phyloP scores from a whole-genome alignment of 1,139 yeast genomes.

The Kodamaea ohmeri region DNA sequence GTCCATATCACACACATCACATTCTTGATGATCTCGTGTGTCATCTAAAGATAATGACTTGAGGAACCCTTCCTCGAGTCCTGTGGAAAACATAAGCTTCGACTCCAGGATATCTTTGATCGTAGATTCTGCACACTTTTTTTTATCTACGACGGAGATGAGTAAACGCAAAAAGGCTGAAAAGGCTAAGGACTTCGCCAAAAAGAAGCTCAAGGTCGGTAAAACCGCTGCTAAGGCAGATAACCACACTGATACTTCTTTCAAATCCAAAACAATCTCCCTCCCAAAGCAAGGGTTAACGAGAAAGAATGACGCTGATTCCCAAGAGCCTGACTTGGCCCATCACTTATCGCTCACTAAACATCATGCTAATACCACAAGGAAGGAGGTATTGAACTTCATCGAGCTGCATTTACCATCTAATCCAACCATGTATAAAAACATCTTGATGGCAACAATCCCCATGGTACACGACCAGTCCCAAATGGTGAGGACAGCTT shows the following conservation, averaged over 20 bases:
- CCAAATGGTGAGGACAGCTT: constrained; percentile 59
- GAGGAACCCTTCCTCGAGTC: constrained; percentile 27
- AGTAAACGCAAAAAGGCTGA: constrained; percentile 61
- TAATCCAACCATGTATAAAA: constrained; percentile 54
- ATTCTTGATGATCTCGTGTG: constrained; percentile 5
- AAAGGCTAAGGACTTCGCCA: constrained; percentile 71
- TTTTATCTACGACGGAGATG: constrained; percentile 28
- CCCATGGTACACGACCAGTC: constrained; percentile 65
- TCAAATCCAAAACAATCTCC: constrained; percentile 69
- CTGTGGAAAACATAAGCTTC: constrained; percentile 12
- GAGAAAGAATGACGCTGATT: constrained; percentile 17
- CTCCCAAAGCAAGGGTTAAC: constrained; percentile 55
- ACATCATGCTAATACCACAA: constrained; percentile 72
- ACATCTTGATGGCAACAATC: constrained; percentile 52
- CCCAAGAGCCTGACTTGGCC: constrained; percentile 44
- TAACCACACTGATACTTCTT: constrained; percentile 82
- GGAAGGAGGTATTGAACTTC: constrained; percentile 66
- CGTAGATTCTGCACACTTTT: constrained; percentile 4
- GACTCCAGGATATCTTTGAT: constrained; percentile 2
- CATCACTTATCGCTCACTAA: constrained; percentile 66
- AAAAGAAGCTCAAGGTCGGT: constrained; percentile 86
- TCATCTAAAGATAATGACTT: constrained; percentile 30
- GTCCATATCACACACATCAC: constrained; percentile 6
- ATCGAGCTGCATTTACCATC: constrained; percentile 48
- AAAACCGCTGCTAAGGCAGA: constrained; percentile 68